Conservation (phyloP, 2,329 filamentous ascomycete genomes). For the Neospermospora avenae region DNA sequence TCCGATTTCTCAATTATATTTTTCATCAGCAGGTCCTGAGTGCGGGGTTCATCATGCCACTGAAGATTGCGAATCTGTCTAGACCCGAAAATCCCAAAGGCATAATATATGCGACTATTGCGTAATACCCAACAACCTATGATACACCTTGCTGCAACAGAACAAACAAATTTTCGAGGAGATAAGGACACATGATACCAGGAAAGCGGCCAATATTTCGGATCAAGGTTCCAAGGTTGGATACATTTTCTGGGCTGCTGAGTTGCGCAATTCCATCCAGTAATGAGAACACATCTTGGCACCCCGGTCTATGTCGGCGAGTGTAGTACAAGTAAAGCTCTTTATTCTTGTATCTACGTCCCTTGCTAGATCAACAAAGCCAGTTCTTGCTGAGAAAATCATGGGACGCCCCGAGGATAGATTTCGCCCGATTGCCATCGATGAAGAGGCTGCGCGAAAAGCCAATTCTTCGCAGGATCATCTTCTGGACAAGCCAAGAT, state of each 20-base stretch:
- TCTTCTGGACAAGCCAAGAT: constrained; percentile 23
- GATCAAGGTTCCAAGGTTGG: neutral
- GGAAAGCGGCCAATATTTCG: neutral
- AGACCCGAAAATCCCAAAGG: neutral
- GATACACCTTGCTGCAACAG: neutral
- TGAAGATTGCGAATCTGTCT: neutral
- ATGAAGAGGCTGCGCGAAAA: constrained; percentile 9
- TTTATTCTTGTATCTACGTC: neutral
- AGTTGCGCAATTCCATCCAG: neutral
- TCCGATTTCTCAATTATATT: too few relatives aligned
- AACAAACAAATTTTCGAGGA: neutral
- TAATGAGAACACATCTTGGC: neutral
- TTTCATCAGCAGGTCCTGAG: neutral
- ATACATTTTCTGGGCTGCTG: neutral
- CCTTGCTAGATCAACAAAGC: neutral
- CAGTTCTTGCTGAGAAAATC: neutral
- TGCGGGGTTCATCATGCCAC: neutral
- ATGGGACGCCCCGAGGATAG: constrained; percentile 20
- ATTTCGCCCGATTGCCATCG: constrained; percentile 1
- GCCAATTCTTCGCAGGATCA: constrained; percentile 12
- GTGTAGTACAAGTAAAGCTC: neutral
- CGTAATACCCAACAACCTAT: constrained; percentile 6
- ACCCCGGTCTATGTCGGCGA: neutral
- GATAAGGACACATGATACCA: neutral
- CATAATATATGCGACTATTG: constrained; percentile 11